Conservation (phyloP, 345 rosid genomes). For the Pistacia atlantica region DNA sequence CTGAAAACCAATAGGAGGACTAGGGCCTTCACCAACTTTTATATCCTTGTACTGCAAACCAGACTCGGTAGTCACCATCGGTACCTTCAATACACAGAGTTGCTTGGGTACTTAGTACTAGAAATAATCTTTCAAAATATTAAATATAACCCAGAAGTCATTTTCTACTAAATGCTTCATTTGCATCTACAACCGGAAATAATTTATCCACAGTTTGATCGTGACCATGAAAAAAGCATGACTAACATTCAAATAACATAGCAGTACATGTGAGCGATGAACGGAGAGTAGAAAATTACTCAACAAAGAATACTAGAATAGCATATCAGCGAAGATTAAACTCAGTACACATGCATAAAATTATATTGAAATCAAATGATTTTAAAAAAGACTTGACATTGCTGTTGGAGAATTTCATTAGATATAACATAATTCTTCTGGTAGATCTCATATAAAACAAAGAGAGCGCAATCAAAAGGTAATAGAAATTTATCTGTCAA, state of each 20-base stretch:
- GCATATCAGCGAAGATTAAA: not conserved
- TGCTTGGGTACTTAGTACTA: not conserved
- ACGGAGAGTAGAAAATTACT: not conserved
- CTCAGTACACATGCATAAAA: not conserved
- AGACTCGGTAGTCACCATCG: conserved; percentile 85
- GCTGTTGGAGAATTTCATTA: not conserved
- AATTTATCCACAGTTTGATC: not conserved
- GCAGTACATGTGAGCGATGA: not conserved
- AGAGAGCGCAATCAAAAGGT: not conserved
- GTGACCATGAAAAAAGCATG: not conserved
- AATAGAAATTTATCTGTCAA: no score
- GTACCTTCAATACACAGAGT: conserved; percentile 53
- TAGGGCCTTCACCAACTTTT: conserved; percentile 81
- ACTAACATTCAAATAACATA: not conserved
- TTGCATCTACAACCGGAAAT: not conserved
- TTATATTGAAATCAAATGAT: not conserved
- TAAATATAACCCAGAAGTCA: not conserved
- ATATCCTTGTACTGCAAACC: conserved; percentile 94
- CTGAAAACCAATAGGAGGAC: conserved; percentile 92
- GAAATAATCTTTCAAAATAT: not conserved
- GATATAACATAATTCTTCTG: not conserved
- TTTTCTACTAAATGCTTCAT: not conserved
- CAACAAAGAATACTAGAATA: not conserved
- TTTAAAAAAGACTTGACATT: not conserved
- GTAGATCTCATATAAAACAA: not conserved